These are phyloP conservation scores for Colletotrichum sp. DNA, from an alignment of 2,329 filamentous ascomycete species.

Conservation along the genomic window DNA sequence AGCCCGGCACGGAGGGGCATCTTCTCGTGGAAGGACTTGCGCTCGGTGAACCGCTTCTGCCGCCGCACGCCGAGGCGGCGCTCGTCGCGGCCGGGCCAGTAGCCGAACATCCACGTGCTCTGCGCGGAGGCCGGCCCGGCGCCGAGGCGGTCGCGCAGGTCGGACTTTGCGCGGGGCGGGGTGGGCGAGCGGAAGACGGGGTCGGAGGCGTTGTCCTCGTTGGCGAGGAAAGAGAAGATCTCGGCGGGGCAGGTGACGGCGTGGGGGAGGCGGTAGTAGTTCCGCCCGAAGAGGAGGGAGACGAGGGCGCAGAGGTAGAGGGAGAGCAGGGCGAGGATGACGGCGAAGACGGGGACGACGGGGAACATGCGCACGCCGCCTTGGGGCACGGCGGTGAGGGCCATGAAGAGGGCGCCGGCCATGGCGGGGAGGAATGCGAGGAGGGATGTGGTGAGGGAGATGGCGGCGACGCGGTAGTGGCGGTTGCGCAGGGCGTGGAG, in stretches of 20 bases:
- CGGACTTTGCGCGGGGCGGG: constrained; percentile 69
- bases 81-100: constrained; percentile 36
- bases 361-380: constrained; percentile 69
- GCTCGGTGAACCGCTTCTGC: constrained; percentile 51
- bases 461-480: constrained; percentile 69
- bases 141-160: constrained; percentile 53
- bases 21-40: constrained; percentile 7
- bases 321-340: constrained; percentile 73
- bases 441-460: constrained; percentile 64
- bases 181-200: constrained; percentile 72
- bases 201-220: constrained; percentile 74
- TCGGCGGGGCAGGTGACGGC: constrained; percentile 75
- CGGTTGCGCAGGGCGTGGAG: constrained; percentile 62
- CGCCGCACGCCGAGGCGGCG: constrained; percentile 35
- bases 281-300: constrained; percentile 65
- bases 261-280: constrained; percentile 73
- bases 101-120: constrained; percentile 58
- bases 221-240: constrained; percentile 77
- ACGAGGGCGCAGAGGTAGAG: constrained; percentile 72
- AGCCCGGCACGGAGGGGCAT: not conserved
- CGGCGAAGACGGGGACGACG: constrained; percentile 74
- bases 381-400: constrained; percentile 56
- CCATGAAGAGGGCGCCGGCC: constrained; percentile 75
- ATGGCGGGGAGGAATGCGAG: constrained; percentile 71
- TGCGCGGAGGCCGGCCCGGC: constrained; percentile 49